Evolutionary conservation across 1,284 basidiomycete species (phyloP).

Genomic region (Bondarzewia mesenterica): DNA sequence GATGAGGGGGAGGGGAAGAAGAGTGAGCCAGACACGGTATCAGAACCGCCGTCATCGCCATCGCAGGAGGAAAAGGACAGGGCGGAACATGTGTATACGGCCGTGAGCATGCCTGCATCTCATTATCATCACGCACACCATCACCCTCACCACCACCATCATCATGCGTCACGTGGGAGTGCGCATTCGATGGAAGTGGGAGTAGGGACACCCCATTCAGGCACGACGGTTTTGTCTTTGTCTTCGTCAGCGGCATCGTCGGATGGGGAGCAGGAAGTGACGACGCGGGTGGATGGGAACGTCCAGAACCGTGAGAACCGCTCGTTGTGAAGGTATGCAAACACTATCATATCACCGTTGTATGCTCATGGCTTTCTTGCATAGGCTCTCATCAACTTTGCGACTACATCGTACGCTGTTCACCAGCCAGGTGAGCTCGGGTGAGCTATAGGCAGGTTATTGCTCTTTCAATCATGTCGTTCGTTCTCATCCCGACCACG

Average conservation of each 20-base stretch:
- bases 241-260: neutral
- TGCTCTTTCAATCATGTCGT: slow-evolving; percentile 40
- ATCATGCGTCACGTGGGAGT: neutral
- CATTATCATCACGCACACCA: neutral
- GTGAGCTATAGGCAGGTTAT: slow-evolving; percentile 54
- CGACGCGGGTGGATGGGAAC: slow-evolving; percentile 16
- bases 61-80: neutral
- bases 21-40: neutral
- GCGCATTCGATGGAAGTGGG: neutral
- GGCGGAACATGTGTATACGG: slow-evolving; percentile 1
- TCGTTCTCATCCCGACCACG: slow-evolving; percentile 21
- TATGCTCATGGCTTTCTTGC: neutral
- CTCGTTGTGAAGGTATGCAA: slow-evolving; percentile 59
- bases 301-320: slow-evolving; percentile 18
- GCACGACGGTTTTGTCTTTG: neutral
- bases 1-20: neutral
- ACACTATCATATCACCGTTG: neutral
- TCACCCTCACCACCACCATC: neutral
- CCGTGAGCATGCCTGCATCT: slow-evolving; percentile 2
- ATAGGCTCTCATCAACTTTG: slow-evolving; percentile 73
- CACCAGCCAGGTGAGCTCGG: slow-evolving; percentile 34
- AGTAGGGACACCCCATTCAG: neutral
- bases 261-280: slow-evolving; percentile 23
- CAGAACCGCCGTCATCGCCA: neutral
- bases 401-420: slow-evolving; percentile 53